Evolutionary conservation across 164 flowering plant species (phyloP).

Genomic region (Berberis vulgaris): DNA sequence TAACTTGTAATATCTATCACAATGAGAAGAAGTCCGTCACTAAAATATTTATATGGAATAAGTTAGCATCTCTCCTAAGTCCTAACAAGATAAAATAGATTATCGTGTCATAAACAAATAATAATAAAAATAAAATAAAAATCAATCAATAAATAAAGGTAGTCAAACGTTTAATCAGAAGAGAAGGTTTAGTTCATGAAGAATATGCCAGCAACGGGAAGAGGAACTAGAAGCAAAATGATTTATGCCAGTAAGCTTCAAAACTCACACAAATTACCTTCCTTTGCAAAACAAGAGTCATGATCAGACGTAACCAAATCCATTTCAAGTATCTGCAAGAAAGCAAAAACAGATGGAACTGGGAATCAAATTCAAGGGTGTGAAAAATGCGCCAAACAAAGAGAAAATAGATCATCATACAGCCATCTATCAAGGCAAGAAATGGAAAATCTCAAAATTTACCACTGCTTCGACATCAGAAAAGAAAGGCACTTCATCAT

Average conservation of each 20-base stretch:
- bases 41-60: no score
- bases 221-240: neutral
- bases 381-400: conserved; percentile 5
- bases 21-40: no score
- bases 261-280: conserved; percentile 38
- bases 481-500: conserved; percentile 66
- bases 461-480: conserved; percentile 96
- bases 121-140: no score
- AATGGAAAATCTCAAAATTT: conserved; percentile 1
- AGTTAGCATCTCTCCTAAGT: neutral
- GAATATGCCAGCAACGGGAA: no score
- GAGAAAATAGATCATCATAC: neutral
- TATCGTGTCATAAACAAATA: neutral
- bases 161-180: neutral
- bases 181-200: no score
- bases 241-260: neutral
- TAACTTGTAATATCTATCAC: no score
- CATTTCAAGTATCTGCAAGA: conserved; percentile 78
- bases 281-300: conserved; percentile 32
- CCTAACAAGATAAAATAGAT: neutral
- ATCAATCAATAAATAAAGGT: neutral
- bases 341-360: neutral
- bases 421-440: neutral
- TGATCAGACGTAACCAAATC: conserved; percentile 61
- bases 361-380: neutral